These are phyloP conservation scores for Candida incommunis DNA, from an alignment of 805 yeast species.

Conservation along the genomic window DNA sequence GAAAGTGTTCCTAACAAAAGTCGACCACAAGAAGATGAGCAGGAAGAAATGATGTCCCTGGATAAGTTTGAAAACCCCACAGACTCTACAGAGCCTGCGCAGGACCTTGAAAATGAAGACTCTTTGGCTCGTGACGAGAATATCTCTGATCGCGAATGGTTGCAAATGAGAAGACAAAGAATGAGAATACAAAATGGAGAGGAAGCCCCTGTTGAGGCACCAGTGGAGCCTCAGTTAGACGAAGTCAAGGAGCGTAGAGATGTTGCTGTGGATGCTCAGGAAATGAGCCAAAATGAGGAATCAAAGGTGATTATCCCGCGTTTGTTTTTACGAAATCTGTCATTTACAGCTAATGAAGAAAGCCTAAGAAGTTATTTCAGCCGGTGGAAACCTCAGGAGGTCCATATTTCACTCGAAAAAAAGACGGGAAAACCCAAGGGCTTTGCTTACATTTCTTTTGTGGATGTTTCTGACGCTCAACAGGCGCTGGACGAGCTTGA, in stretches of 20 bases:
- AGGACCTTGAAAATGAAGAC: conserved; percentile 6
- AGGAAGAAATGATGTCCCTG: conserved; percentile 37
- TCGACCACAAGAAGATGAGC: conserved; percentile 19
- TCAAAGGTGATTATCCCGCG: conserved; percentile 44
- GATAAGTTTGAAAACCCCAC: conserved; percentile 17
- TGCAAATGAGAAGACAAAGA: conserved; percentile 57
- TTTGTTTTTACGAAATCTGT: conserved; percentile 74
- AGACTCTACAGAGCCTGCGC: conserved; percentile 8
- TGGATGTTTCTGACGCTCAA: conserved; percentile 57
- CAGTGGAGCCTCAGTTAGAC: conserved; percentile 1
- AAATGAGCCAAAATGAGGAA: conserved; percentile 26
- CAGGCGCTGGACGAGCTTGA: conserved; percentile 62
- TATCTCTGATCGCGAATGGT: conserved; percentile 78
- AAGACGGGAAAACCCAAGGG: conserved; percentile 88
- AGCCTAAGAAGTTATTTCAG: conserved; percentile 58
- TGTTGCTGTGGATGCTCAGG: neutral
- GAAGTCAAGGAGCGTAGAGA: conserved; percentile 7
- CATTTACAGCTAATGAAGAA: conserved; percentile 63
- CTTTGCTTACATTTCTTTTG: conserved; percentile 70
- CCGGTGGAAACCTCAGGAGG: conserved; percentile 64
- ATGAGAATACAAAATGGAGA: conserved; percentile 34
- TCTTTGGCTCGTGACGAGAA: conserved; percentile 32
- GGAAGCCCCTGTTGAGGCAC: neutral
- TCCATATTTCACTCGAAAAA: conserved; percentile 83
- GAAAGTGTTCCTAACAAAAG: conserved; percentile 17